Base-by-base conservation (phyloP, 768 basidiomycete genomes). In the Macrolepiota fuliginosa region DNA sequence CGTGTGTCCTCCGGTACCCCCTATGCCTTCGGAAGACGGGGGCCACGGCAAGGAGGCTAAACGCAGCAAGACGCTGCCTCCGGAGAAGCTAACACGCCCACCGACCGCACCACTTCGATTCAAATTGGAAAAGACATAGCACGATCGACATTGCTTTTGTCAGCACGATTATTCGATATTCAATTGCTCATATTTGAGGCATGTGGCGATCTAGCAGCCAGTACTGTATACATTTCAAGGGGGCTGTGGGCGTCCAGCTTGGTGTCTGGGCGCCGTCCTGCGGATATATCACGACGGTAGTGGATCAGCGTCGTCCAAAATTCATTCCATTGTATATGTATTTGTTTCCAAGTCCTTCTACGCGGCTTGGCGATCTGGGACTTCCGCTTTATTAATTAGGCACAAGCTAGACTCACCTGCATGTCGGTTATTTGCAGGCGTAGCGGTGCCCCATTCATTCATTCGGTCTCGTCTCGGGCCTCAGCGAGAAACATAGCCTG, bases 1-100 rank as follows among this genome's bases (percentile, higher is more conserved):
- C 71, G 82, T 83, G 65, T 80, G 83, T 19, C 72, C 78, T 5
- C 87, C 87, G 1, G 59, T 72, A 25, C 66, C 71, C 24, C 64
- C 66, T 22, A 27, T 62, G 27, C 52, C 57, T 42, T n/a, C 24
- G 40, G 42, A 40, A 13, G 36, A 56, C 10, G 27, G 37, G 29
- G n/a, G 13, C 15, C 37, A 22, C 6, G 25, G 10, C 15, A 60
- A 54, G 37, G 46, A 56, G 11, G 40, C 17, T 15, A 61, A 58
- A 15, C 56, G 56, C 29, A 51, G 54, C 32, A 45, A 22, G 27
- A 52, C 58, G 12, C 39, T 61, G 10, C 59, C 51, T 46, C n/a
- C 59, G 19, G 52, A 61, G 11, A 54, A 61, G 19, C 25, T 12
- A 7, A 12, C 12, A 12, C 52, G 42, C 13, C 52, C 59, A 15